Base-by-base conservation (phyloP, 805 yeast species). In the Hanseniaspora valbyensis region DNA sequence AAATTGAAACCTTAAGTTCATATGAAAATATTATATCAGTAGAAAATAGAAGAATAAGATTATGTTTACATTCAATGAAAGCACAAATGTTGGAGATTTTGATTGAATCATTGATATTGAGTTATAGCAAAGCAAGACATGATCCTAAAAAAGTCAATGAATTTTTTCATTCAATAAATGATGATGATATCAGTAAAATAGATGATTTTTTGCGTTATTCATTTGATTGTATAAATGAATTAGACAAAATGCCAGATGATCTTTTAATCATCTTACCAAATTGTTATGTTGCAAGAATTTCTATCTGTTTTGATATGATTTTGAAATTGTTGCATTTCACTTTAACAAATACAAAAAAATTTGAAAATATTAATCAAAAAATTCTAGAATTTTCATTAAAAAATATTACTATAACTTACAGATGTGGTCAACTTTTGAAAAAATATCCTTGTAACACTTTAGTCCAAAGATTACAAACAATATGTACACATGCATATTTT, bases 71-170 rank as follows among this genome's bases (percentile, higher is more conserved):
- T 57, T 75, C 84, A 0, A 80, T 80, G 22, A 81, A 80, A 58
- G 85, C 85, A 0, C 80, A 77, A 59, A 62, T 81, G 14, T 76
- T 78, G 57, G 85, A 81, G 59, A 83, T 83, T 51, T 62, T 66
- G 36, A 59, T 67, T 48, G 44, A 48, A 21, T 39, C 51, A 3
- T 32, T 40, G 10, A 19, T 33, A 3, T 14, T 48, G 16, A 40
- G 44, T 26, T 48, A 48, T 33, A 61, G 60, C 13, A 57, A 57
- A 22, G 56, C 61, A 32, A 55, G 58, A 18, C 58, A 56, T 9
- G 52, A 44, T 18, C 44, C 56, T 21, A 61, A 56, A 30, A 54
- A 21, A 19, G 18, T 64, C 24, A 57, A 58, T 13, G 56, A 57
- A 3, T 52, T 63, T 18, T 63, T 67, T 3, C 43, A 53, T 2